Evolutionary conservation across 805 yeast species (phyloP), one percentile per base, ranked within the genome.

Genomic region (Yamadazyma paraphyllophila): DNA sequence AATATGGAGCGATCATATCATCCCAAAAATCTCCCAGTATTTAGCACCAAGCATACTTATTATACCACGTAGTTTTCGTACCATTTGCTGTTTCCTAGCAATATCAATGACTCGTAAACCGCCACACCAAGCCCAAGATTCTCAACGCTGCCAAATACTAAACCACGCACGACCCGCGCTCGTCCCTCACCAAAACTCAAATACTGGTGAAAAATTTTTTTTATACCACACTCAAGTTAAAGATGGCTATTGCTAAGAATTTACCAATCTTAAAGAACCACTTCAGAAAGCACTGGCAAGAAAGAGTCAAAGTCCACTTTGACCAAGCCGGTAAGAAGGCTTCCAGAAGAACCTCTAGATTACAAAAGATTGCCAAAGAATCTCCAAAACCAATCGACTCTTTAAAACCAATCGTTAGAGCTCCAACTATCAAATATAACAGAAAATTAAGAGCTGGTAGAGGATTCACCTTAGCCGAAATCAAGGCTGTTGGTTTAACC

Each of bases 241-340:
- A 47, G 58, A 71, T 76, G 91, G 99, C 98, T 78, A 90, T 94
- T 84, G 78, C 94, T 67, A 92, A 94, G 91, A 92, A 92, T 82
- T 84, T 90, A 82, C 96, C 98, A 83, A 81, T 92, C 81, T 87
- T 88, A 84, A 89, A 88, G 86, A 92, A 92, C 86, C 99, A 94
- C 83, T 92, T 92, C 96, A 87, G 97, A 84, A 92, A 92, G 88
- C 92, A 92, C 96, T 94, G 99, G 99, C 98, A 94, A 82, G 96
- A 89, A 79, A 88, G 98, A 73, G 99, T 94, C 83, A 88, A 82
- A 76, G 97, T 89, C 69, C 99, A 95, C 90, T 87, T 94, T 74
- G 97, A 94, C 92, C 99, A 94, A 83, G 97, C 99, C 71, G 99
- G 99, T 76, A 90, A 92, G 85, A 94, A 94, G 85, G 90, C 79